Percentiles rank a stretch among this genome's conserved stretches.
Evolutionary conservation across 2,329 filamentous ascomycete species (phyloP).

Genomic region (Colletotrichum sublineola): DNA sequence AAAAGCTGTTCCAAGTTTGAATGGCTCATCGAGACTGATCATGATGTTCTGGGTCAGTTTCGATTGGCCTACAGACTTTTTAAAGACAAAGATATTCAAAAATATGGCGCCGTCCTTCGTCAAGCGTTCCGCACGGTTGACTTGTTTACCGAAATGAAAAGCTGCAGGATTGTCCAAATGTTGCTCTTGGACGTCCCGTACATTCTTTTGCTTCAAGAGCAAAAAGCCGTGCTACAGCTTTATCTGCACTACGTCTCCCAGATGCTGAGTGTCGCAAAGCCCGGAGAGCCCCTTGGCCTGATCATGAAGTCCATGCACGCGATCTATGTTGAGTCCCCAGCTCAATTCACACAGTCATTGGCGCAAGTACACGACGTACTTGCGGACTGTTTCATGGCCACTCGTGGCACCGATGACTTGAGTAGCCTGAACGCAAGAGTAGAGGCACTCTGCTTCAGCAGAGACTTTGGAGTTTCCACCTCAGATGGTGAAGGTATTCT

Average conservation of each 20-base stretch:
- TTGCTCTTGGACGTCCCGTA: not conserved
- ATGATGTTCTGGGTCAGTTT: not conserved
- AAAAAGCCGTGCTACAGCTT: not conserved
- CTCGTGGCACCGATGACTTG: not conserved
- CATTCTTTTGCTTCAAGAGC: rapidly evolving
- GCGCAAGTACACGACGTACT: not conserved
- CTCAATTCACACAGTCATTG: not conserved
- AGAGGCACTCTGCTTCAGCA: rapidly evolving
- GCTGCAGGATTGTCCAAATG: not conserved
- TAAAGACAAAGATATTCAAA: not conserved
- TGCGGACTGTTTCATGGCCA: not conserved
- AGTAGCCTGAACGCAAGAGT: rapidly evolving
- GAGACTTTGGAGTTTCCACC: rapidly evolving
- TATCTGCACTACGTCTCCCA: not conserved
- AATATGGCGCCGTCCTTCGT: not conserved
- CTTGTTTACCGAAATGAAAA: not conserved
- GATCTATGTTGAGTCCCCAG: not conserved
- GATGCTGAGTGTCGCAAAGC: not conserved
- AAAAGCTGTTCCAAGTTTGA: not conserved
- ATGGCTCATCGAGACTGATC: rapidly evolving
- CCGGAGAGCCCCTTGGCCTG: not conserved
- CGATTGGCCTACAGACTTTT: not conserved
- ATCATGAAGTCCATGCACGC: not conserved
- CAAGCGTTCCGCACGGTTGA: not conserved
- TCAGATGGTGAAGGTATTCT: not conserved